These are phyloP conservation scores for Saturnispora dispora DNA, from an alignment of 805 yeast genomes.

Conservation along the genomic window DNA sequence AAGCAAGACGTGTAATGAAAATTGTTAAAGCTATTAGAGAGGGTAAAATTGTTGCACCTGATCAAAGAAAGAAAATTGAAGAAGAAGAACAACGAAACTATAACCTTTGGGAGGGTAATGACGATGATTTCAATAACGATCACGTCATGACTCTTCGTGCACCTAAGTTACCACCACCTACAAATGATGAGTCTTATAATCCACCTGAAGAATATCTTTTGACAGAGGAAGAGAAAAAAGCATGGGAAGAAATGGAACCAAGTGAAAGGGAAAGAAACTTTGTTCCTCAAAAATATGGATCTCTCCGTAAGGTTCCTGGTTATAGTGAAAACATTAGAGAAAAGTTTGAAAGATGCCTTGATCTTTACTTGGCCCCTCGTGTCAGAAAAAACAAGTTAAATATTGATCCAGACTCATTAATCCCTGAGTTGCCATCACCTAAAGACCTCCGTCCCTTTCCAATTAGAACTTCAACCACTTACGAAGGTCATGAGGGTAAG, in stretches of 20 bases:
- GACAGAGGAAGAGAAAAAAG: slow-evolving; percentile 64
- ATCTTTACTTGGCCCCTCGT: slow-evolving; percentile 92
- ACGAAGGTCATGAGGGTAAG: slow-evolving; percentile 74
- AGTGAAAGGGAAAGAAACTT: slow-evolving; percentile 71
- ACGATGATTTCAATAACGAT: slow-evolving; percentile 47
- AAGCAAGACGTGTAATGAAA: slow-evolving; percentile 94
- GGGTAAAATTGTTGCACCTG: slow-evolving; percentile 83
- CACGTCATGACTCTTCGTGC: slow-evolving; percentile 91
- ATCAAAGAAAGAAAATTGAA: slow-evolving; percentile 39
- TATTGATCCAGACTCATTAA: slow-evolving; percentile 90
- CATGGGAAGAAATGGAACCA: slow-evolving; percentile 64
- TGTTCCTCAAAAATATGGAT: slow-evolving; percentile 69
- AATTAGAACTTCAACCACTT: slow-evolving; percentile 74
- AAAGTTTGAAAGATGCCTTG: slow-evolving; percentile 88
- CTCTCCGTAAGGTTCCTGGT: slow-evolving; percentile 91
- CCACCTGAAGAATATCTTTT: slow-evolving; percentile 94
- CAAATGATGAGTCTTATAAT: slow-evolving; percentile 91
- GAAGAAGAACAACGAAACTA: slow-evolving; percentile 40
- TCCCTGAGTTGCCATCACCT: slow-evolving; percentile 95
- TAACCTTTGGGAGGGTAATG: slow-evolving; percentile 77
- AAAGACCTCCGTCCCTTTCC: slow-evolving; percentile 97
- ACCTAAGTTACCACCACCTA: slow-evolving; percentile 92
- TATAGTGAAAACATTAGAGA: slow-evolving; percentile 80
- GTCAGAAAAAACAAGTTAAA: slow-evolving; percentile 83
- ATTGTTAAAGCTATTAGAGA: slow-evolving; percentile 93